Conservation (phyloP, 768 basidiomycete species). For the Boletus tomentosulus region DNA sequence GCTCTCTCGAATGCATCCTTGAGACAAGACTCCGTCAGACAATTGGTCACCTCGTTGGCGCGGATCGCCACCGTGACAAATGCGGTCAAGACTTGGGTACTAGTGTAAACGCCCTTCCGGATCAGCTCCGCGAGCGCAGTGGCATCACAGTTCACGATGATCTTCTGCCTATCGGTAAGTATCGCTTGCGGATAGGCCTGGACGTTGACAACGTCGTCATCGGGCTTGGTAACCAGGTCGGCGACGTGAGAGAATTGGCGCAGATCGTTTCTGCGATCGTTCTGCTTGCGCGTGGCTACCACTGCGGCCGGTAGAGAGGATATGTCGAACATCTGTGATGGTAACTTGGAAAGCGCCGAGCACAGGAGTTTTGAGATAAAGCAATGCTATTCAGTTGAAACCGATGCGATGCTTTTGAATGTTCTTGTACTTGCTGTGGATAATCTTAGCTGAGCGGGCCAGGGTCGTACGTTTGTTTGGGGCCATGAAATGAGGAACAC, state of each 20-base stretch:
- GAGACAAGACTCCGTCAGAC: conserved; percentile 56
- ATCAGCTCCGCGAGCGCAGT: conserved; percentile 23
- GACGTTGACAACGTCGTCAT: conserved; percentile 12
- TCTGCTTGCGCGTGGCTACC: conserved; percentile 21
- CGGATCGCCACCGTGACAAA: conserved; percentile 25
- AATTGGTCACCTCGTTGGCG: conserved; percentile 41
- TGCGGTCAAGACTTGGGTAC: conserved; percentile 25
- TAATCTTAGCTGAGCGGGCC: background rate
- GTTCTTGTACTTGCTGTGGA: conserved; percentile 11
- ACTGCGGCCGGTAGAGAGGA: conserved; percentile 1
- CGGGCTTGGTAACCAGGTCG: conserved; percentile 1
- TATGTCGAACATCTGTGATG: conserved; percentile 6
- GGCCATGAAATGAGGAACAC: background rate
- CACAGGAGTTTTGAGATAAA: conserved; percentile 3
- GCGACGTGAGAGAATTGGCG: background rate
- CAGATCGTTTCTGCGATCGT: conserved; percentile 21
- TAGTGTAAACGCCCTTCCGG: conserved; percentile 19
- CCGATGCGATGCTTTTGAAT: conserved; percentile 3
- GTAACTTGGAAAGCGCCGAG: background rate
- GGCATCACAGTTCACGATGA: conserved; percentile 29
- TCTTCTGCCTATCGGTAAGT: conserved; percentile 25
- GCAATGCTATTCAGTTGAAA: background rate
- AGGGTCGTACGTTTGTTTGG: background rate
- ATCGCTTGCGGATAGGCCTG: conserved; percentile 25
- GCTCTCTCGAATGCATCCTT: conserved; percentile 48